phyloP scores from a whole-genome alignment of 2,329 filamentous ascomycete species.

The Teratosphaeriaceae sp. region DNA sequence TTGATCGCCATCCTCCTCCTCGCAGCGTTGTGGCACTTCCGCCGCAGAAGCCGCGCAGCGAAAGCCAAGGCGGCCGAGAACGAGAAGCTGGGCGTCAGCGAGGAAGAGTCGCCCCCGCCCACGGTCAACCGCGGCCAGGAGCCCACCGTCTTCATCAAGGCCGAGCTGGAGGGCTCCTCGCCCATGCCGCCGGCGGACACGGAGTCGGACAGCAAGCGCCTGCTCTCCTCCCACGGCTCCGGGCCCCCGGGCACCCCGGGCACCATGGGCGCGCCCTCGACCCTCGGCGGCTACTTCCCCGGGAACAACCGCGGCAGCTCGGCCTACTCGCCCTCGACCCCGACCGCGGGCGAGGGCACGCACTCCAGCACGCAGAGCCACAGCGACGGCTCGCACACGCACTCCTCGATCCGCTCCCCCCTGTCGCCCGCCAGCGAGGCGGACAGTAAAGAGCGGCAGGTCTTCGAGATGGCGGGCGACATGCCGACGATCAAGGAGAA shows the following conservation, averaged over 20 bases:
- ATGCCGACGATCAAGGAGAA: constrained; percentile 48
- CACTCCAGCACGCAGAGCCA: constrained; percentile 18
- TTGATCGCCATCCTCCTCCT: constrained; percentile 26
- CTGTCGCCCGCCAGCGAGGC: constrained; percentile 21
- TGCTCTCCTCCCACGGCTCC: constrained; percentile 15
- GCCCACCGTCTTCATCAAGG: constrained; percentile 38
- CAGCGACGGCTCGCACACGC: constrained; percentile 1
- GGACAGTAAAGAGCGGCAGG: constrained; percentile 19
- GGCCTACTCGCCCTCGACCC: constrained; percentile 13
- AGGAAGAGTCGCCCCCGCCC: constrained; percentile 1
- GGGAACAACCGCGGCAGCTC: constrained; percentile 6
- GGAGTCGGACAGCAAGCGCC: constrained; percentile 12
- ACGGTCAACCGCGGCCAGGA: constrained; percentile 2
- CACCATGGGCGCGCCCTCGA: not conserved
- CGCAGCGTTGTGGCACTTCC: constrained; percentile 28
- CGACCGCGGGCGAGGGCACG: constrained; percentile 21
- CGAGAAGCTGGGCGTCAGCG: constrained; percentile 10
- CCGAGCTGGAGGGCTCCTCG: constrained; percentile 34
- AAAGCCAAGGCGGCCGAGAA: constrained; percentile 6
- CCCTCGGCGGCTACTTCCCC: constrained; percentile 11
- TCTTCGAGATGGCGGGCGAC: constrained; percentile 49
- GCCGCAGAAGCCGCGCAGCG: constrained; percentile 11
- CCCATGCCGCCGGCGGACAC: constrained; percentile 8
- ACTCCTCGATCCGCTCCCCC: constrained; percentile 15
- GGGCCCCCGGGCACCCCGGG: constrained; percentile 6